phyloP scores from a whole-genome alignment of 805 yeast species.

The Kluyveromyces lactis region DNA sequence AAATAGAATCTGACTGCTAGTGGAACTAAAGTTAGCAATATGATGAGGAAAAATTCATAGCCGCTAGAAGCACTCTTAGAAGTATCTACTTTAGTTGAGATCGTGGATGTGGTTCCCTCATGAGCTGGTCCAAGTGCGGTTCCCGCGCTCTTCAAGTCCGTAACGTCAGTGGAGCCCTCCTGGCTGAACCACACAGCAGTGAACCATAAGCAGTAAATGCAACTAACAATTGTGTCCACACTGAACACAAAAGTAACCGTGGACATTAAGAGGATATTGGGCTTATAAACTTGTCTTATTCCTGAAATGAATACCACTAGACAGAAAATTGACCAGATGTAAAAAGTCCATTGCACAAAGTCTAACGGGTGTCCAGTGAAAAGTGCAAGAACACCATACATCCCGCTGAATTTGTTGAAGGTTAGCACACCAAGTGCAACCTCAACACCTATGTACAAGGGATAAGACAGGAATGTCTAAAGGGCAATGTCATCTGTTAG shows the following conservation, averaged over 20 bases:
- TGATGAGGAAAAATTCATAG: constrained; percentile 51
- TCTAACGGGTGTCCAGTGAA: constrained; percentile 85
- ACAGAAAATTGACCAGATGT: constrained; percentile 52
- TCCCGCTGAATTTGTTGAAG: constrained; percentile 82
- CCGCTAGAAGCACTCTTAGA: constrained; percentile 58
- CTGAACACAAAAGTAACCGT: constrained; percentile 55
- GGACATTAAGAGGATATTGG: constrained; percentile 53
- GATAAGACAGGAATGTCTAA: constrained; percentile 25
- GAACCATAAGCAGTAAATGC: constrained; percentile 67
- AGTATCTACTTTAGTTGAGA: constrained; percentile 11
- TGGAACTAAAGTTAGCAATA: constrained; percentile 41
- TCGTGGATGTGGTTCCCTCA: constrained; percentile 9
- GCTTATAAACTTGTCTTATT: constrained; percentile 39
- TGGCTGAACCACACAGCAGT: constrained; percentile 63
- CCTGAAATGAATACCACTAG: constrained; percentile 63
- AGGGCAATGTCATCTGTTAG: no score
- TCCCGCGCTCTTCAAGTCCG: constrained; percentile 10
- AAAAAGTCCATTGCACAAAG: constrained; percentile 74
- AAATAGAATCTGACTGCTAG: constrained; percentile 49
- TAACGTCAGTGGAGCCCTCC: constrained; percentile 29
- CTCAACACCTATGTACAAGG: constrained; percentile 85
- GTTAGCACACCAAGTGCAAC: constrained; percentile 65
- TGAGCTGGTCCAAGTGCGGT: constrained; percentile 5
- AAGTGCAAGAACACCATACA: constrained; percentile 76
- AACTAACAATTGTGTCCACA: constrained; percentile 58